Evolutionary conservation across 2,329 filamentous ascomycete species (phyloP).

Genomic region (Aspergillus proliferans): DNA sequence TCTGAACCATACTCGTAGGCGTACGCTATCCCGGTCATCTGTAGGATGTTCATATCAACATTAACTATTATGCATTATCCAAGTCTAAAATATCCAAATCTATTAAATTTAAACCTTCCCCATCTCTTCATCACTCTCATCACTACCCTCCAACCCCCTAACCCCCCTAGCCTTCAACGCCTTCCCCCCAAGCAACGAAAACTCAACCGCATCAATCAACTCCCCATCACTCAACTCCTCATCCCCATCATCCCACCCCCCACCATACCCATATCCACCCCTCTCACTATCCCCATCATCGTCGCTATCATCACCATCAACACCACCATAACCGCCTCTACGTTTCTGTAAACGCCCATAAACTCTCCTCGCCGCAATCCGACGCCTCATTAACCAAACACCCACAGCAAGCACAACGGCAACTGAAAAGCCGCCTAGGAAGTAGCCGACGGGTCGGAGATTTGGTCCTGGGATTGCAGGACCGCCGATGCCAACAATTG

Average conservation of each 20-base stretch:
- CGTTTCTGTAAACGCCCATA: not conserved
- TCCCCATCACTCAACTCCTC: conserved; percentile 8
- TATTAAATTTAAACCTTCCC: not conserved
- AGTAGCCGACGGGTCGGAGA: conserved; percentile 1
- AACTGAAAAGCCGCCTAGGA: conserved; percentile 1
- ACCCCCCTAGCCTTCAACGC: not conserved
- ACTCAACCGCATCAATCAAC: conserved; percentile 6
- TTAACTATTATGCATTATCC: not conserved
- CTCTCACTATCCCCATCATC: not conserved
- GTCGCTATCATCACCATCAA: not conserved
- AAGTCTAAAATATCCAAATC: not conserved
- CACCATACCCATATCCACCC: conserved; percentile 2
- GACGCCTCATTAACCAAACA: conserved; percentile 1
- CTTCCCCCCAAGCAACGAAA: conserved; percentile 7
- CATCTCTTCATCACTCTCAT: not conserved
- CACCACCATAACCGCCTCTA: not conserved
- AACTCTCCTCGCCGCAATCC: not conserved
- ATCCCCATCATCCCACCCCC: conserved; percentile 5
- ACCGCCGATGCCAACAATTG: conserved; percentile 6
- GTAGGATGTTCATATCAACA: not conserved
- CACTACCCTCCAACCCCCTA: not conserved
- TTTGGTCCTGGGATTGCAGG: not conserved
- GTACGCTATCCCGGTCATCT: too few relatives aligned
- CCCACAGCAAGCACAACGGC: conserved; percentile 1
- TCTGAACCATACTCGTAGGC: too few relatives aligned